Conservation (phyloP, 495 filamentous ascomycete genomes). For the Penicillium robsamsonii region DNA sequence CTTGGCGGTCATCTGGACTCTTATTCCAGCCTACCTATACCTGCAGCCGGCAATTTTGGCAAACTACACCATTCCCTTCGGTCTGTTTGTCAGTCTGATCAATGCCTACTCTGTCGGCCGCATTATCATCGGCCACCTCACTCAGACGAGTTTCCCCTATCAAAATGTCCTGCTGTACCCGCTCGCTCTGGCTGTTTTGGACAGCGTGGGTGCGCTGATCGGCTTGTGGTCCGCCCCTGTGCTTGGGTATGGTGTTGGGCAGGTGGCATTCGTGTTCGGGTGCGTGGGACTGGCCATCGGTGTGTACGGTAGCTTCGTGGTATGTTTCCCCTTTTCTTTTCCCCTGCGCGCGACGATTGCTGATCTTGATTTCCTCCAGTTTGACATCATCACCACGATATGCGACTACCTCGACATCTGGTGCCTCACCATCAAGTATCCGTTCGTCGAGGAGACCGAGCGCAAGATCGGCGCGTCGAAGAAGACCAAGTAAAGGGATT, state of each 20-base stretch:
- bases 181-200: conserved; percentile 70
- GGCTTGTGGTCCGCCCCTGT: conserved; percentile 73
- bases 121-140: conserved; percentile 91
- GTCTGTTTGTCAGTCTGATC: conserved; percentile 78
- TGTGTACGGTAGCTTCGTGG: conserved; percentile 93
- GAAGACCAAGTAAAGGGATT: conserved; percentile 29
- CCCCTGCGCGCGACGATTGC: neutral
- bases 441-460: conserved; percentile 35
- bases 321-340: conserved; percentile 33
- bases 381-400: conserved; percentile 93
- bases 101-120: conserved; percentile 93
- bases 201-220: conserved; percentile 68
- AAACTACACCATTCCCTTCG: conserved; percentile 81
- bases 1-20: conserved; percentile 69
- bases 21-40: conserved; percentile 73
- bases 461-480: conserved; percentile 28
- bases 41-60: conserved; percentile 80
- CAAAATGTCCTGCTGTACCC: conserved; percentile 70
- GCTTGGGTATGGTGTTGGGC: conserved; percentile 70
- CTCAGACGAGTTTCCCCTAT: conserved; percentile 81
- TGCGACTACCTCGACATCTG: conserved; percentile 98
- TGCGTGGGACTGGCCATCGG: conserved; percentile 78
- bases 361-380: conserved; percentile 30
- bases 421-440: conserved; percentile 92
- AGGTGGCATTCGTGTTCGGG: conserved; percentile 81